A percentile compares a stretch with the other conserved stretches of the same genome.
These are phyloP conservation scores for Erodium chrysanthum DNA, from an alignment of 441 rosid genomes.

Conservation along the genomic window DNA sequence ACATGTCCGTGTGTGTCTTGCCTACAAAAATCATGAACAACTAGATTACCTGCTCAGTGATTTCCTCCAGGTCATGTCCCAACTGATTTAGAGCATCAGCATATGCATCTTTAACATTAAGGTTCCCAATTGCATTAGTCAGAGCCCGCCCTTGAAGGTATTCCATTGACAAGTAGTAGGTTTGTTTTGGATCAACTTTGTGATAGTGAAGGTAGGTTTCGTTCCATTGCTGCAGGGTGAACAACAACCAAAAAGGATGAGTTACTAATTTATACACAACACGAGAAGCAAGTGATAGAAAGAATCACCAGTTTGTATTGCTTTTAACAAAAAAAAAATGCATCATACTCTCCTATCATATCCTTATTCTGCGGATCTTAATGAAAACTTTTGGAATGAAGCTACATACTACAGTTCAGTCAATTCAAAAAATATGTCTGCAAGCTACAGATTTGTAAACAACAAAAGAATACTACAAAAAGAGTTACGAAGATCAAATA, in stretches of 20 bases:
- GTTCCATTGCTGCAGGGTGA: conserved; percentile 70
- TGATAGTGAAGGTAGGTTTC: conserved; percentile 71
- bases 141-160: conserved; percentile 96
- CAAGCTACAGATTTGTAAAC: not conserved
- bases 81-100: conserved; percentile 64
- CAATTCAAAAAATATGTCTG: not conserved
- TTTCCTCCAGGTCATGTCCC: conserved; percentile 76
- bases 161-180: conserved; percentile 93
- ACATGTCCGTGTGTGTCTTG: no score
- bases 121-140: conserved; percentile 79
- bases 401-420: not conserved
- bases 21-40: not conserved
- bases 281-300: not conserved
- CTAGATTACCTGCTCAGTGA: conserved; percentile 64
- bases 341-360: not conserved
- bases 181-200: conserved; percentile 81
- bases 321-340: not conserved
- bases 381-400: not conserved
- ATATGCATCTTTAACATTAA: conserved; percentile 60
- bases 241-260: conserved; percentile 8
- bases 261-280: not conserved
- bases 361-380: not conserved
- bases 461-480: not conserved
- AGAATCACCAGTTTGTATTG: not conserved
- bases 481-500: no score